These are phyloP conservation scores for Pterocarpus santalinus DNA, from an alignment of 306 rosid species.

Conservation along the genomic window DNA sequence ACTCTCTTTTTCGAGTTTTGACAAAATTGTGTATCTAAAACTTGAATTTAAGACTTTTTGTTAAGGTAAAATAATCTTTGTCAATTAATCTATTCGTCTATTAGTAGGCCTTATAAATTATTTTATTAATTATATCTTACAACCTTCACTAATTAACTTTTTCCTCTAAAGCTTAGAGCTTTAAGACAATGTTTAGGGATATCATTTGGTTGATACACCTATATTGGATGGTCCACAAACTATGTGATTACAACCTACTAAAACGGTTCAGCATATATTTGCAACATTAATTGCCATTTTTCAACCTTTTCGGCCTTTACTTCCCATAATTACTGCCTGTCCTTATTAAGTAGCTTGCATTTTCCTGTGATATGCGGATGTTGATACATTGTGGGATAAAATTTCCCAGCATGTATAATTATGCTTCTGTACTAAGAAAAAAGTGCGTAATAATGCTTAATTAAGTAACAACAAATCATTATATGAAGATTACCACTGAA, in stretches of 20 bases:
- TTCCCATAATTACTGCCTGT: constrained; percentile 55
- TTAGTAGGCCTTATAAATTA: too few relatives aligned
- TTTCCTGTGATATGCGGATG: constrained; percentile 32
- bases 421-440: constrained; percentile 50
- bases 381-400: constrained; percentile 43
- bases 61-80: too few relatives aligned
- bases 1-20: too few relatives aligned
- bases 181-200: constrained; percentile 37
- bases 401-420: constrained; percentile 46
- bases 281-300: not conserved
- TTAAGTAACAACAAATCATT: constrained; percentile 48
- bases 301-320: constrained; percentile 27
- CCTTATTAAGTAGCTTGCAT: constrained; percentile 51
- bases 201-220: constrained; percentile 56
- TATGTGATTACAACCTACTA: constrained; percentile 34
- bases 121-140: too few relatives aligned
- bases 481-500: constrained; percentile 55
- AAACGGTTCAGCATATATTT: constrained; percentile 14
- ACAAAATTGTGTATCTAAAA: too few relatives aligned
- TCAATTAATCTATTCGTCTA: too few relatives aligned
- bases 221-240: constrained; percentile 52
- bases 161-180: constrained; percentile 8
- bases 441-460: constrained; percentile 47
- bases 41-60: too few relatives aligned
- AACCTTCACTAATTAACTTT: not conserved